These are phyloP conservation scores for Mortierella sp. DNA, from an alignment of 371 early-diverging fungal species.

Conservation along the genomic window DNA sequence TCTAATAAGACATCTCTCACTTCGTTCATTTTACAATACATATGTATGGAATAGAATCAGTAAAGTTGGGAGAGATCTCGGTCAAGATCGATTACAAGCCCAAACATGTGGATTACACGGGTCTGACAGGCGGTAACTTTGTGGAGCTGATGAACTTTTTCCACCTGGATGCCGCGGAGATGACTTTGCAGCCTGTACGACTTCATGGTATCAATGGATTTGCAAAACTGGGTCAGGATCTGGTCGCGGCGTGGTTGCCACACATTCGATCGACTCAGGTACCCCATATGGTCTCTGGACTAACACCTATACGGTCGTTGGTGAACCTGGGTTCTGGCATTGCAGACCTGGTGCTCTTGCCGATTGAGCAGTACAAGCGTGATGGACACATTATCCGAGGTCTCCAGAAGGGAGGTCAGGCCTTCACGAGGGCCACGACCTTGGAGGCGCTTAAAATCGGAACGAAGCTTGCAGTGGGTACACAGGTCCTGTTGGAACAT, in stretches of 20 bases:
- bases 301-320: conserved; percentile 88
- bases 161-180: conserved; percentile 90
- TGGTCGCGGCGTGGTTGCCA: conserved; percentile 88
- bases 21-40: background rate
- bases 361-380: conserved; percentile 92
- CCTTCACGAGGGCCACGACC: conserved; percentile 91
- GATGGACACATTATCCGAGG: conserved; percentile 93
- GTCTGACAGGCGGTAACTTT: conserved; percentile 79
- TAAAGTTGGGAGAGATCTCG: conserved; percentile 79
- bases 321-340: conserved; percentile 92
- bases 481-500: conserved; percentile 90
- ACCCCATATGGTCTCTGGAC: conserved; percentile 89
- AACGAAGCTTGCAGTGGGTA: conserved; percentile 88
- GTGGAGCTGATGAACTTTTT: conserved; percentile 94
- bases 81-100: conserved; percentile 97
- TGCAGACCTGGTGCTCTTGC: conserved; percentile 92
- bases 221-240: conserved; percentile 58
- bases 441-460: conserved; percentile 92
- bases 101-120: conserved; percentile 84
- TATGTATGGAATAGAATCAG: conserved; percentile 59
- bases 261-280: conserved; percentile 92
- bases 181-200: conserved; percentile 80
- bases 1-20: background rate
- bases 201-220: conserved; percentile 74
- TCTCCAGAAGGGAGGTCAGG: conserved; percentile 85